phyloP scores from a whole-genome alignment of 2,329 filamentous ascomycete species.

The Immersiporthe knoxdaviesiana region DNA sequence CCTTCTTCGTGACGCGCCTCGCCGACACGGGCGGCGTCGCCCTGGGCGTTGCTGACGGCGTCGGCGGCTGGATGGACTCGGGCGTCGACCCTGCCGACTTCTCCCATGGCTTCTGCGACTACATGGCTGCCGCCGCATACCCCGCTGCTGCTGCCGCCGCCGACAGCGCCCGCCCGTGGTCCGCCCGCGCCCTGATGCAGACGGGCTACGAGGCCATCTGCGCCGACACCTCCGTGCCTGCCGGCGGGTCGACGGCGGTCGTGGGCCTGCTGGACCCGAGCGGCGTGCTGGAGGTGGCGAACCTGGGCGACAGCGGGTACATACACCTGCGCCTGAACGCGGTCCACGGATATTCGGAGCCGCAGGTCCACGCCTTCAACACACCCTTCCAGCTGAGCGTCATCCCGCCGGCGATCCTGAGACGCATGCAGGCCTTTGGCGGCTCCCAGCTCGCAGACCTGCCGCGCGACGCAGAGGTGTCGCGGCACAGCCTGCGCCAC shows the following conservation, averaged over 20 bases:
- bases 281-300: conserved; percentile 83
- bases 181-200: conserved; percentile 75
- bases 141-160: too few relatives aligned
- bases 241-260: conserved; percentile 90
- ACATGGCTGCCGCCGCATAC: conserved; percentile 79
- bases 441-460: conserved; percentile 80
- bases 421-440: conserved; percentile 82
- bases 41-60: conserved; percentile 90
- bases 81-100: conserved; percentile 95
- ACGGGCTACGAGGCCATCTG: conserved; percentile 82
- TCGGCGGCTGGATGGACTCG: conserved; percentile 92
- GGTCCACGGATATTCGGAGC: conserved; percentile 79
- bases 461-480: conserved; percentile 81
- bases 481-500: conserved; percentile 76
- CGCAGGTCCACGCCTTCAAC: conserved; percentile 97
- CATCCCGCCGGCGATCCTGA: conserved; percentile 77
- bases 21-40: conserved; percentile 72
- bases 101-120: conserved; percentile 88
- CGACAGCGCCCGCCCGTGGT: conserved; percentile 43
- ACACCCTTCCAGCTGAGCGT: conserved; percentile 94
- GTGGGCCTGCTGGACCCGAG: conserved; percentile 76
- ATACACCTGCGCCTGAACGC: conserved; percentile 84
- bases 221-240: conserved; percentile 70
- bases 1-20: conserved; percentile 89
- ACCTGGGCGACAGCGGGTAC: conserved; percentile 94